Percentiles rank a stretch among this genome's conserved stretches.
phyloP scores from a whole-genome alignment of 2,329 filamentous ascomycete genomes.

The Venturia pyrina region DNA sequence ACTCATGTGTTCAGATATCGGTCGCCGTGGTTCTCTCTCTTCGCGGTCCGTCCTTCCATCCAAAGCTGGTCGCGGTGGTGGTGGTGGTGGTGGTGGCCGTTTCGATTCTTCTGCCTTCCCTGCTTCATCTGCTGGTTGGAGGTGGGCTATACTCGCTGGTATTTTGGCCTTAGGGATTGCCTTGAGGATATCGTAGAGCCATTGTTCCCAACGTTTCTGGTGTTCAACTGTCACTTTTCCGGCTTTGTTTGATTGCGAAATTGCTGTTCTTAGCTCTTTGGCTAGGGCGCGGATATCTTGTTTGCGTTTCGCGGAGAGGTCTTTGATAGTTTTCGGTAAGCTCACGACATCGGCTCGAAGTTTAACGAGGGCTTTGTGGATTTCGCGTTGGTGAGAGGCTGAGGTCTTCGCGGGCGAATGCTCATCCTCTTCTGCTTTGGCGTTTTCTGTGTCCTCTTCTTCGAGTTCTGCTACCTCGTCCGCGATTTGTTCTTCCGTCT shows the following conservation, averaged over 20 bases:
- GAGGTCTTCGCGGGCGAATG: constrained; percentile 15
- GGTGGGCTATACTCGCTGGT: neutral
- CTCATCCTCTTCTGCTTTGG: constrained; percentile 13
- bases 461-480: constrained; percentile 6
- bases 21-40: neutral
- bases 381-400: constrained; percentile 24
- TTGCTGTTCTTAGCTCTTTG: constrained; percentile 22
- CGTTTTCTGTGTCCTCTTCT: constrained; percentile 17
- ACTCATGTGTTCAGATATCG: neutral
- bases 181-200: neutral
- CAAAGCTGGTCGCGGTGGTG: no score
- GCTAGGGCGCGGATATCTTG: constrained; percentile 65
- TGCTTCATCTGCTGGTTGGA: neutral
- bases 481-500: neutral
- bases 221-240: neutral
- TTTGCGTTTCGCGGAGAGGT: constrained; percentile 61
- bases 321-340: constrained; percentile 46
- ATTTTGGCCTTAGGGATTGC: neutral
- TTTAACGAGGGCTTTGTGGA: constrained; percentile 44
- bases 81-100: no score
- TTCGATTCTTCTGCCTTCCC: neutral
- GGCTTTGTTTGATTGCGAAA: neutral
- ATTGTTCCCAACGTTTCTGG: neutral
- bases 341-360: constrained; percentile 41
- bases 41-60: no score